Evolutionary conservation across 2,329 filamentous ascomycete genomes (phyloP).

Genomic region (Magnaporthiopsis poae): DNA sequence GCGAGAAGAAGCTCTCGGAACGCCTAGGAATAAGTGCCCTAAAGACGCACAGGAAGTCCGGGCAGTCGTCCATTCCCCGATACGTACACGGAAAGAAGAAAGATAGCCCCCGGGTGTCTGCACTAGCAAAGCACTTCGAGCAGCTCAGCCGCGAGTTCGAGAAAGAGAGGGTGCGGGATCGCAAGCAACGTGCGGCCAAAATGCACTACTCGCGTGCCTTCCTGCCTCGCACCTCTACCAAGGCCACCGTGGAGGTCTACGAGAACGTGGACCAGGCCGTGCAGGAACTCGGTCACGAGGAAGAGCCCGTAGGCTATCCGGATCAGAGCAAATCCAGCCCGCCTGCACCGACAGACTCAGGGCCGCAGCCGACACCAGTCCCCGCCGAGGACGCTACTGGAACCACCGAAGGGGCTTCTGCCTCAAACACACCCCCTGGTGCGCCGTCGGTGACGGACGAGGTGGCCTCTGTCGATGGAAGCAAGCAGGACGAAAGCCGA

Average conservation of each 20-base stretch:
- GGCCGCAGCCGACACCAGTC: background rate
- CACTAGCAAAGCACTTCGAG: constrained; percentile 90
- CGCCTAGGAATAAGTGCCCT: constrained; percentile 56
- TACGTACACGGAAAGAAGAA: constrained; percentile 68
- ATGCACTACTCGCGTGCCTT: constrained; percentile 68
- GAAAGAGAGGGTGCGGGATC: constrained; percentile 80
- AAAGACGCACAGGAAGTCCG: constrained; percentile 48
- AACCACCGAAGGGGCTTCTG: background rate
- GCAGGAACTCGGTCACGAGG: constrained; percentile 63
- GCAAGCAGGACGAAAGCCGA: constrained; percentile 38
- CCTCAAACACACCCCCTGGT: background rate
- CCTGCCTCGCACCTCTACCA: constrained; percentile 77
- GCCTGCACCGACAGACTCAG: background rate
- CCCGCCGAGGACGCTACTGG: background rate
- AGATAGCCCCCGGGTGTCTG: constrained; percentile 71
- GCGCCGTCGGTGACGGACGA: background rate
- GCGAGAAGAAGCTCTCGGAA: constrained; percentile 70
- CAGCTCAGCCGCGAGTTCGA: constrained; percentile 94
- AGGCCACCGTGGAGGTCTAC: constrained; percentile 91
- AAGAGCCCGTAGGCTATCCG: constrained; percentile 38
- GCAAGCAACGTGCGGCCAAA: constrained; percentile 69
- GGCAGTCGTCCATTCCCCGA: constrained; percentile 74
- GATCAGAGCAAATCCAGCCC: constrained; percentile 18
- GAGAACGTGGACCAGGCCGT: constrained; percentile 88
- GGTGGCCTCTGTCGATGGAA: constrained; percentile 14